Base-by-base conservation (phyloP, 257 asterid species). In the Fraxinus americana region DNA sequence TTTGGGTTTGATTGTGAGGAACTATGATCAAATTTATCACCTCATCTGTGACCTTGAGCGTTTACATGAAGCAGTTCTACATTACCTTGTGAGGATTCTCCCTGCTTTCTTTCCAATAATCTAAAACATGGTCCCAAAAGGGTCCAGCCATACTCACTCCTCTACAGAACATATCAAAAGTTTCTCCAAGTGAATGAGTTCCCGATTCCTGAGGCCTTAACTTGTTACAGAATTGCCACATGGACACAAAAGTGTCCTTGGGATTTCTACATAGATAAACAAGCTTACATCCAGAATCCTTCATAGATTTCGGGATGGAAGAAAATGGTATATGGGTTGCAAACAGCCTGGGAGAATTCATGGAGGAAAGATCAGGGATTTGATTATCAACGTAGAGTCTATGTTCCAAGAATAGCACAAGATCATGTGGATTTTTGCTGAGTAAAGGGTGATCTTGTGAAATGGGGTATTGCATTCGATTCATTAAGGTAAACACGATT, bases 191-290 rank as follows among this genome's bases (percentile, higher is more conserved):
- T 17, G 9, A 52, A 52, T 52, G 0, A 19, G 21, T 4, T 52
- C 9, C 61, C 61, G 3, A 0, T 52, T 52, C 61, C 9, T 0
- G 8, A 16, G 61, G 61, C 61, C 61, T 52, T 52, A 52, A 52
- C 61, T 52, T 4, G 23, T 52, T 52, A 52, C 9, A 52, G 38
- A 82, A 82, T 14, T 82, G 79, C 85, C 82, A 82, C 13, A 72
- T 1, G 0, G 81, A 81, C 12, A 77, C 65, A 32, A 78, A 59
- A 7, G 63, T 25, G 72, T 82, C 82, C 66, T 36, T 78, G 0
- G 77, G 80, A 30, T 68, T 71, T 30, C 85, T 69, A 21, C 82
- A 78, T 4, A 78, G 34, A 9, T 82, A 68, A n/a, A 78, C 74
- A 59, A 78, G 4, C 69, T 74, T 82, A 65, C 77, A 73, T 14